Base-by-base conservation (phyloP, 371 early-diverging fungal species). In the Rhizomucor miehei region DNA sequence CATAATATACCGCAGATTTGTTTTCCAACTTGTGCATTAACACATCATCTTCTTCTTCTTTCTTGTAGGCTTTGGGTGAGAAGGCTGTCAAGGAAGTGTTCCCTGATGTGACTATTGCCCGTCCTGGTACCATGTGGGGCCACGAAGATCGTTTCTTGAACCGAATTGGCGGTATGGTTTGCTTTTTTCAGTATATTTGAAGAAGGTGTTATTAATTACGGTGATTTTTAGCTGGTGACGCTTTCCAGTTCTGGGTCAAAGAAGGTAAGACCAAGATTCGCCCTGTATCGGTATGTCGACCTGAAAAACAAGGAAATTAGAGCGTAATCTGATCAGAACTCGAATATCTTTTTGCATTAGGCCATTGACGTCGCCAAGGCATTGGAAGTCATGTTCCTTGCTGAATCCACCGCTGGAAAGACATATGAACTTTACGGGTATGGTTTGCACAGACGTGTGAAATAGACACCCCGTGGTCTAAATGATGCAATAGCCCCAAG, bases 71-170 rank as follows among this genome's bases (percentile, higher is more conserved):
- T 48, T 78, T 86, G 59, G 95, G 96, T 60, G 98, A 98, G 71
- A 76, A 86, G 61, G 90, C 89, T 41, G 95, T 96, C 12, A 81
- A 82, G 56, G 89, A 87, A 66, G 86, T 87, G 53, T 89, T 92
- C 70, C 94, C 97, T 48, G 88, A 88, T 21, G 94, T 93, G 46
- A 95, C 92, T 54, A 92, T 98, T 69, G 92, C 97, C 44, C 92
- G 98, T 38, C 91, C 95, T 10, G 84, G 88, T 44, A 84, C 79
- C 52, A 86, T 95, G 80, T 95, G 85, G 63, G 98, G 98, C 51
- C 81, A 86, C 58, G 97, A 98, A 68, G 97, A 97, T 75, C 80
- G 88, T 60, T 92, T 97, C 79, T 83, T 92, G 77, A 93, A 91
- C 77, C 80, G 89, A 73, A 85, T 95, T 56, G 95, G 93, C 60